Conservation (phyloP, 1,139 yeast genomes). For the Yamadazyma atmosphaerica region DNA sequence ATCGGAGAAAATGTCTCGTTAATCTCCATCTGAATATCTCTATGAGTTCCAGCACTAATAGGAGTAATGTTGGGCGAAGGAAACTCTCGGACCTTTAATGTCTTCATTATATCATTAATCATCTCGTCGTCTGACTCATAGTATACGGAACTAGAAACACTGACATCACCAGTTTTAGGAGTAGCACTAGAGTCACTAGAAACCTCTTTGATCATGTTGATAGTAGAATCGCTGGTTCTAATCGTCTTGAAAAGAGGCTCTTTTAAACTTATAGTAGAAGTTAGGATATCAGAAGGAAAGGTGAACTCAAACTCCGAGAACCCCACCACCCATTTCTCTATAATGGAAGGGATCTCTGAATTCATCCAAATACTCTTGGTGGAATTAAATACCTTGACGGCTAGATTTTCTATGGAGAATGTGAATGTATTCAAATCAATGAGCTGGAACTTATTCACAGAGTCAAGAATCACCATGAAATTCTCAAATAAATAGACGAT, state of each 20-base stretch:
- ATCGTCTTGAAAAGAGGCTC: not conserved
- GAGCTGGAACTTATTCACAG: slow-evolving; percentile 1
- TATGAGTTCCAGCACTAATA: not conserved
- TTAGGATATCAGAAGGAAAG: slow-evolving; percentile 38
- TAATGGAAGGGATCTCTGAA: slow-evolving; percentile 25
- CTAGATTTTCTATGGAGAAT: slow-evolving; percentile 10
- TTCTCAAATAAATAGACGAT: slow-evolving; percentile 37
- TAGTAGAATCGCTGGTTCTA: slow-evolving; percentile 11
- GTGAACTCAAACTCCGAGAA: slow-evolving; percentile 31
- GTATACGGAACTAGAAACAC: slow-evolving; percentile 3
- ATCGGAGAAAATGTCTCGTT: not conserved
- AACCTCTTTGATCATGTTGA: slow-evolving; percentile 7
- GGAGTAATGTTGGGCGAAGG: not conserved
- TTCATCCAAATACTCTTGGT: slow-evolving; percentile 16
- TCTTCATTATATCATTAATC: slow-evolving; percentile 11
- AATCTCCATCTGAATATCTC: slow-evolving; percentile 1
- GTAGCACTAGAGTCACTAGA: slow-evolving; percentile 1
- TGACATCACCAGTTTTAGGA: not conserved
- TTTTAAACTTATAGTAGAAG: slow-evolving; percentile 29
- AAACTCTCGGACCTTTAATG: slow-evolving; percentile 5
- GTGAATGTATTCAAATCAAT: slow-evolving; percentile 7
- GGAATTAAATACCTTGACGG: slow-evolving; percentile 6
- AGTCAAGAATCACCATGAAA: slow-evolving; percentile 22
- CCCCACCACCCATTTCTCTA: slow-evolving; percentile 50
- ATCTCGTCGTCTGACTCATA: slow-evolving; percentile 10